phyloP scores from a whole-genome alignment of 2,329 filamentous ascomycete genomes.

The Hymenoscyphus fraxineus region DNA sequence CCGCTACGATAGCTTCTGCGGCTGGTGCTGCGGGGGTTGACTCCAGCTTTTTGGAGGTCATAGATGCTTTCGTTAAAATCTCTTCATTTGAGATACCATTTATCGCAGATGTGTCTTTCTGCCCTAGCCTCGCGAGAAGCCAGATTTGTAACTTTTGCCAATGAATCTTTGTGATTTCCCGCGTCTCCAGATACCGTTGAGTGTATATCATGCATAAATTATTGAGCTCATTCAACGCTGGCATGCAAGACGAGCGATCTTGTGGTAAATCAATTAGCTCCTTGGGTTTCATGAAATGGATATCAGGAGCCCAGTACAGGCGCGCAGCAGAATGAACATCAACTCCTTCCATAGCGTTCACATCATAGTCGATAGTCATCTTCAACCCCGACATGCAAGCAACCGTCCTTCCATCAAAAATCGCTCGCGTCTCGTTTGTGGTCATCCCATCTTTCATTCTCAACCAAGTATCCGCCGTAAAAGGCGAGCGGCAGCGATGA shows the following conservation, averaged over 20 bases:
- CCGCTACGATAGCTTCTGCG: neutral
- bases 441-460: neutral
- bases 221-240: neutral
- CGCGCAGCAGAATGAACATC: conserved; percentile 3
- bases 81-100: too few species aligned
- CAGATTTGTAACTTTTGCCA: neutral
- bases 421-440: neutral
- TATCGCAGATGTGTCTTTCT: neutral
- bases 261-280: neutral
- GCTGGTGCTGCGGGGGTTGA: neutral
- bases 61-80: neutral
- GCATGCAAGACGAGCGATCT: neutral
- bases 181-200: neutral
- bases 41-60: neutral
- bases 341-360: neutral
- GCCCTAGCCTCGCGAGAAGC: neutral
- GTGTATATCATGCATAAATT: neutral
- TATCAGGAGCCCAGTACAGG: conserved; percentile 2
- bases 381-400: neutral
- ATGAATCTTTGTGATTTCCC: neutral
- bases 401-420: neutral
- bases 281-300: conserved; percentile 4
- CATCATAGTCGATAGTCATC: neutral
- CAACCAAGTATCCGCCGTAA: neutral
- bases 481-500: neutral